These are phyloP conservation scores for Eucalyptus dawsonii DNA, from an alignment of 345 rosid species.

Conservation along the genomic window DNA sequence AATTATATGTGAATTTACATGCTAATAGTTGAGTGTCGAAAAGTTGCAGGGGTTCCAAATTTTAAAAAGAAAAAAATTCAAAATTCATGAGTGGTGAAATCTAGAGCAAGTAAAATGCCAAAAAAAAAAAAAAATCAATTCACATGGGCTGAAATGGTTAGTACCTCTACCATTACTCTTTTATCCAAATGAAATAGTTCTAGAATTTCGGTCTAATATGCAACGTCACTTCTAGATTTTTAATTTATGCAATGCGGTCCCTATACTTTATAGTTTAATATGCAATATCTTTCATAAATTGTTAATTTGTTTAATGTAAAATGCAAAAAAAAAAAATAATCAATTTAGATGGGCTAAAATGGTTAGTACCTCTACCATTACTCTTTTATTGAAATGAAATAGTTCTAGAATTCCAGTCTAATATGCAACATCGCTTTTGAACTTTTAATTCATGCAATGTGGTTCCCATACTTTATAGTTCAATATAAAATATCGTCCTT, in stretches of 20 bases:
- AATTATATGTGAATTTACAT: not conserved
- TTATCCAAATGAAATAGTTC: not conserved
- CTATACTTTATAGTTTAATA: not conserved
- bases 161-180: not conserved
- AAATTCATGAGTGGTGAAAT: not conserved
- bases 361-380: too few relatives aligned
- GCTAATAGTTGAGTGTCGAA: not conserved
- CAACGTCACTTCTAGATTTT: fast-evolving
- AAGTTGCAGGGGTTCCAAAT: not conserved
- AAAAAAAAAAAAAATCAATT: not conserved
- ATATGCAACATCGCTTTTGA: fast-evolving
- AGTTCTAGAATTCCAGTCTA: not conserved
- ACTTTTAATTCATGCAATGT: not conserved
- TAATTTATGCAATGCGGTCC: not conserved
- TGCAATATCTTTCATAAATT: not conserved
- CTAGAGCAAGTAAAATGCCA: not conserved
- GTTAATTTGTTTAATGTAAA: not conserved
- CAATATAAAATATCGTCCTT: not conserved
- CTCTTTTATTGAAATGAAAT: not conserved
- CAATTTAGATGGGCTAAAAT: too few relatives aligned
- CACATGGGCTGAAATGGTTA: not conserved
- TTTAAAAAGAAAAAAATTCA: not conserved
- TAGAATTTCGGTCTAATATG: not conserved
- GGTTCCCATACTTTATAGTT: not conserved
- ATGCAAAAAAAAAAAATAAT: not conserved